These are phyloP conservation scores for Saturnispora saitoi DNA, from an alignment of 805 yeast genomes.

Conservation along the genomic window DNA sequence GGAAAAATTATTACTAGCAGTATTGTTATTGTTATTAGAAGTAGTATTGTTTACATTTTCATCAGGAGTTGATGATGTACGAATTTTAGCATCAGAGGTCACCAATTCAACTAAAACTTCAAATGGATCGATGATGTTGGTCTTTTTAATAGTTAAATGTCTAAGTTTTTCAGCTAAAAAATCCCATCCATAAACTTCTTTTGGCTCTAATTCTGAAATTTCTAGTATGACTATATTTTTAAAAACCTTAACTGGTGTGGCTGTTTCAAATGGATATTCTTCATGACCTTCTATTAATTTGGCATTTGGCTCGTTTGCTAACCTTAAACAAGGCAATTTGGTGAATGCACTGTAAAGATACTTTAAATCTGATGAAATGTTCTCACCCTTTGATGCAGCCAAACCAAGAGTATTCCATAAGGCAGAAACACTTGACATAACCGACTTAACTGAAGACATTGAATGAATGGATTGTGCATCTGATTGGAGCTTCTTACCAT, in stretches of 20 bases:
- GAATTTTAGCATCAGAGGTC: conserved; percentile 36
- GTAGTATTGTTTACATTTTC: neutral
- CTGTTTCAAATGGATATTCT: conserved; percentile 64
- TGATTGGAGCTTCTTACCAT: conserved; percentile 28
- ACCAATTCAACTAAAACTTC: conserved; percentile 47
- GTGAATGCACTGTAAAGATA: conserved; percentile 57
- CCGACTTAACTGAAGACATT: conserved; percentile 48
- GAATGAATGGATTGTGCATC: conserved; percentile 45
- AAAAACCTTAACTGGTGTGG: conserved; percentile 55
- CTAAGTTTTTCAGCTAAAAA: conserved; percentile 44
- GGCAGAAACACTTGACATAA: conserved; percentile 38
- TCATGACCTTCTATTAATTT: conserved; percentile 52
- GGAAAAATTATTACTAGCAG: conserved; percentile 4
- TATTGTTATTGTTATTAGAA: conserved; percentile 2
- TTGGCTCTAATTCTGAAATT: conserved; percentile 50
- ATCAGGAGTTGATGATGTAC: conserved; percentile 16
- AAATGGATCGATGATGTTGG: conserved; percentile 41
- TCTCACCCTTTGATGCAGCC: conserved; percentile 37
- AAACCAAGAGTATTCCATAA: conserved; percentile 30
- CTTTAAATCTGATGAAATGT: conserved; percentile 35
- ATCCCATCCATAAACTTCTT: conserved; percentile 62
- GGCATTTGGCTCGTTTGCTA: conserved; percentile 53
- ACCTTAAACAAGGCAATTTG: conserved; percentile 52
- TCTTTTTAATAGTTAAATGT: conserved; percentile 44
- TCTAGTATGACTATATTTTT: conserved; percentile 57